Conservation (phyloP, 345 rosid species). For the Eucalyptus tenuipes region DNA sequence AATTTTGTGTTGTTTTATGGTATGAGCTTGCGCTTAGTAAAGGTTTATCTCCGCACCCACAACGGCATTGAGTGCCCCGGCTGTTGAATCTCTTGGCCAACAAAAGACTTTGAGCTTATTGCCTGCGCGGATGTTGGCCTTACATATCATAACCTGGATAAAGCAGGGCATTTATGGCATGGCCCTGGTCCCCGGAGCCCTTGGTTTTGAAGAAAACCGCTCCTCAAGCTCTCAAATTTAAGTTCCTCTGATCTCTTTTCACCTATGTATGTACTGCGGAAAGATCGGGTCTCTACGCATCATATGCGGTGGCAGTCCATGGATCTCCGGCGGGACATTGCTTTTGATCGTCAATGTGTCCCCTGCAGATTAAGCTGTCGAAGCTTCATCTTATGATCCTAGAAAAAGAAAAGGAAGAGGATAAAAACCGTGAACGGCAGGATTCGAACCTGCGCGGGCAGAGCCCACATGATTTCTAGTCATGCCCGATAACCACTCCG, state of each 20-base stretch:
- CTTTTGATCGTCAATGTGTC: no score
- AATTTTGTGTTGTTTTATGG: not conserved
- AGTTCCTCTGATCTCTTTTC: not conserved
- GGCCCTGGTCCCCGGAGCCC: not conserved
- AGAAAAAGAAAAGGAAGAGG: not conserved
- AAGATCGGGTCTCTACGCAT: not conserved
- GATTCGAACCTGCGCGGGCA: constrained; percentile 93
- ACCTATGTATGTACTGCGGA: not conserved
- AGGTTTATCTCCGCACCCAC: not conserved
- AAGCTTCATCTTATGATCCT: no score
- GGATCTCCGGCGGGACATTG: not conserved
- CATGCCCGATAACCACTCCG: constrained; percentile 99
- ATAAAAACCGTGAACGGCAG: constrained; percentile 28
- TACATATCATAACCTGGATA: not conserved
- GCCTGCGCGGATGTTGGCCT: not conserved
- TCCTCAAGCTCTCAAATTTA: not conserved
- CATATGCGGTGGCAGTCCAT: not conserved
- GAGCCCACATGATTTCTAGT: constrained; percentile 96
- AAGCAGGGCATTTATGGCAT: not conserved
- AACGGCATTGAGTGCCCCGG: not conserved
- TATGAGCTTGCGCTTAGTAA: not conserved
- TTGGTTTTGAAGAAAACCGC: not conserved
- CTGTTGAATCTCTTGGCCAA: not conserved
- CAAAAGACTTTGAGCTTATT: not conserved
- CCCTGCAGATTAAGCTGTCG: no score